These are phyloP conservation scores for Penstemon barbatus DNA, from an alignment of 257 asterid genomes.

Conservation along the genomic window DNA sequence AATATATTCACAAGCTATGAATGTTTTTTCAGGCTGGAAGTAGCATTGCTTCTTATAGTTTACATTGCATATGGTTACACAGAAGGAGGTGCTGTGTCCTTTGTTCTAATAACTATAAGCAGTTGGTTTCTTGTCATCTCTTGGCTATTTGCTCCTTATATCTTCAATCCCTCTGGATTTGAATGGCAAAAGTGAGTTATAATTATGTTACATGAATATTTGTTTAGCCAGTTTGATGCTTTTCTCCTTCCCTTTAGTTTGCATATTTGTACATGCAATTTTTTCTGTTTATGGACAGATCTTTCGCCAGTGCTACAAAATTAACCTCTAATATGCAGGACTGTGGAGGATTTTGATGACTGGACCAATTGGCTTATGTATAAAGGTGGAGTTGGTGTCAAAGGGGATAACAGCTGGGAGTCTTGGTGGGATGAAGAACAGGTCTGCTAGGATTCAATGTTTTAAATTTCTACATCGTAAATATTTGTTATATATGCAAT, in stretches of 20 bases:
- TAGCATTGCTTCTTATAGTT: conserved; percentile 84
- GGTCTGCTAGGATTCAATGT: conserved; percentile 41
- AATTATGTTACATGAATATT: conserved; percentile 5
- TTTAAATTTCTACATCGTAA: conserved; percentile 3
- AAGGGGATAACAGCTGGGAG: conserved; percentile 97
- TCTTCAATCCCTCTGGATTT: conserved; percentile 98
- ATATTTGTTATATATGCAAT: background rate
- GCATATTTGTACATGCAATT: background rate
- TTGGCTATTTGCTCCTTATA: conserved; percentile 96
- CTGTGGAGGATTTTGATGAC: conserved; percentile 98
- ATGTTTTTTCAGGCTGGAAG: conserved; percentile 76
- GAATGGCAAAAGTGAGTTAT: conserved; percentile 97
- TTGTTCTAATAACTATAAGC: conserved; percentile 73
- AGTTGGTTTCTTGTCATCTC: conserved; percentile 98
- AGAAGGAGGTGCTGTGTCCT: conserved; percentile 67
- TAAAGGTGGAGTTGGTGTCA: conserved; percentile 97
- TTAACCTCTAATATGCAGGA: conserved; percentile 47
- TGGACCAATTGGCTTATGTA: conserved; percentile 98
- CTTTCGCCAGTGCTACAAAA: conserved; percentile 13
- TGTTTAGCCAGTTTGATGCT: conserved; percentile 2
- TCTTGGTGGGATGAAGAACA: conserved; percentile 99
- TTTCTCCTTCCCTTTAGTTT: conserved; percentile 8
- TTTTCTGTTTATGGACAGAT: conserved; percentile 12
- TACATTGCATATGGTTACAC: conserved; percentile 84
- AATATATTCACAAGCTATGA: conserved; percentile 16